phyloP scores from a whole-genome alignment of 441 rosid genomes.

The Adansonia gregorii region DNA sequence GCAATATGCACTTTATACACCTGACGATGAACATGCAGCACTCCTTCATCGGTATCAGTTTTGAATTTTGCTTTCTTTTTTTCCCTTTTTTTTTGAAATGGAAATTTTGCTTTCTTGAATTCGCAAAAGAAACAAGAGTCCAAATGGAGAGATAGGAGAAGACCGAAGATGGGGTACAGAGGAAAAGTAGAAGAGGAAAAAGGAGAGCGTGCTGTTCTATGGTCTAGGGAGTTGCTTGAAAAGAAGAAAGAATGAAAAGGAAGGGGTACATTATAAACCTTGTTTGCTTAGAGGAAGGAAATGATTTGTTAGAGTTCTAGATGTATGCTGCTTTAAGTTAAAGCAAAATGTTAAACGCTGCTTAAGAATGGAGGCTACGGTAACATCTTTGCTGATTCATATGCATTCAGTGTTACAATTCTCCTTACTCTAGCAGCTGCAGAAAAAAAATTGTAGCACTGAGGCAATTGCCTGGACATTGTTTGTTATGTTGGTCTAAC shows the following conservation, averaged over 20 bases:
- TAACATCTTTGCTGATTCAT: not conserved
- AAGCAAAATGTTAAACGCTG: not conserved
- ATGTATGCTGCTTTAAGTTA: not conserved
- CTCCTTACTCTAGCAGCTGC: not conserved
- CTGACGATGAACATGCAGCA: slow-evolving; percentile 91
- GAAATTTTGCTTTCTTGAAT: too few species aligned
- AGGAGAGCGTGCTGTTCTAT: not conserved
- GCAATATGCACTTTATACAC: slow-evolving; percentile 77
- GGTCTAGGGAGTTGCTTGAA: not conserved
- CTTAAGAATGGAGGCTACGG: not conserved
- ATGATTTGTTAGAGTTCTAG: not conserved
- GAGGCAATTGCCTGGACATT: not conserved
- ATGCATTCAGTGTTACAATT: not conserved
- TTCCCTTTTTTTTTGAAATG: too few species aligned
- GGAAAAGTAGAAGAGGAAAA: not conserved
- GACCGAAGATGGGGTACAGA: not conserved
- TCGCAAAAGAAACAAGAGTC: not conserved
- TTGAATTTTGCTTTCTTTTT: slow-evolving; percentile 28
- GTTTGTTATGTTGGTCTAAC: not conserved
- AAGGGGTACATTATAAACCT: not conserved
- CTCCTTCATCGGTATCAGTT: slow-evolving; percentile 80
- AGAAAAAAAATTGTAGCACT: slow-evolving; percentile 4
- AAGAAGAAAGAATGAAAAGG: not conserved
- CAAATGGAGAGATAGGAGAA: not conserved
- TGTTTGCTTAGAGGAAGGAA: slow-evolving; percentile 2